phyloP scores from a whole-genome alignment of 495 filamentous ascomycete genomes.

The Pseudoneurospora amorphoporcata region DNA sequence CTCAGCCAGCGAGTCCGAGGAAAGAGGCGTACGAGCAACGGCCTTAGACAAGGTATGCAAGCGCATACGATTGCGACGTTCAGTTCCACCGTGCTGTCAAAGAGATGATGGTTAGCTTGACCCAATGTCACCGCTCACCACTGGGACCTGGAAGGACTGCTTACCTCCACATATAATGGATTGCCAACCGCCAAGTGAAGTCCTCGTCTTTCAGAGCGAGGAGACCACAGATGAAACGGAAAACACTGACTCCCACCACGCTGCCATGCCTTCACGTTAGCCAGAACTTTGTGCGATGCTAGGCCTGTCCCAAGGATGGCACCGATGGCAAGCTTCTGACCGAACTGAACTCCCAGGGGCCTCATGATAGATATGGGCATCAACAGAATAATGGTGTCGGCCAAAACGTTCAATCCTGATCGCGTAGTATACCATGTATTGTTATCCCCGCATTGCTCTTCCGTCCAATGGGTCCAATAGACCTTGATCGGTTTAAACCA shows the following conservation, averaged over 20 bases:
- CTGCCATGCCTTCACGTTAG: neutral
- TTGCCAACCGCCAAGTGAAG: conserved; percentile 4
- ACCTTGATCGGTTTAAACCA: conserved; percentile 8
- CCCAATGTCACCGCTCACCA: neutral
- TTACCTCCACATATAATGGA: conserved; percentile 16
- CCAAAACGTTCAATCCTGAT: conserved; percentile 6
- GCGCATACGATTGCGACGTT: conserved; percentile 18
- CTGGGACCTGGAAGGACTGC: neutral
- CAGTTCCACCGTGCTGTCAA: conserved; percentile 8
- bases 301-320: conserved; percentile 11
- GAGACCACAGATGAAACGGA: conserved; percentile 3
- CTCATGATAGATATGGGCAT: conserved; percentile 9
- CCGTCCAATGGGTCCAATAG: conserved; percentile 2
- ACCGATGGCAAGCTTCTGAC: conserved; percentile 10
- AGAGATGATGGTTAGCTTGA: neutral
- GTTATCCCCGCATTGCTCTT: conserved; percentile 2
- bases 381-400: conserved; percentile 8
- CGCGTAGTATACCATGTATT: conserved; percentile 5
- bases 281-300: neutral
- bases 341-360: conserved; percentile 1
- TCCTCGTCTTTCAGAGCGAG: neutral
- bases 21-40: conserved; percentile 5
- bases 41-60: conserved; percentile 13
- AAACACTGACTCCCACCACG: conserved; percentile 14
- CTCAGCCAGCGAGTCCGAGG: conserved; percentile 1